Base-by-base conservation (phyloP, 1,284 basidiomycete species). In the Apiotrichum veenhuisii region DNA sequence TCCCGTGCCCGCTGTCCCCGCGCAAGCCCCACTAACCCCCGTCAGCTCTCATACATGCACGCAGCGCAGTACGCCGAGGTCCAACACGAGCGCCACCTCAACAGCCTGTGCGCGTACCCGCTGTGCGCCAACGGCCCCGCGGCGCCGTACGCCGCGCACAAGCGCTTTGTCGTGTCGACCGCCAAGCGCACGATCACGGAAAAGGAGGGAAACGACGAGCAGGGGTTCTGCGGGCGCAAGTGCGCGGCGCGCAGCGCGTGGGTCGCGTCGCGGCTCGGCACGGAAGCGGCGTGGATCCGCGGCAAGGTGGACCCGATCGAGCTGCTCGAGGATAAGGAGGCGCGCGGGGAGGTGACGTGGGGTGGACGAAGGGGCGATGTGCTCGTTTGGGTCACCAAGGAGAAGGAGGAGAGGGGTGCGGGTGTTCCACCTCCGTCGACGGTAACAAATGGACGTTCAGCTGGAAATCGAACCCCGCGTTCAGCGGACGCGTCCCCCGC, bases 31-130 rank as follows among this genome's bases (percentile, higher is more conserved):
- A 22, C 22, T 45, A 50, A 18, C 34, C 20, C 3, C 11, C n/a
- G 22, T 8, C 56, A 64, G 63, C 58, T 60, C 47, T 38, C 52
- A 0, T 64, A 63, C 52, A 51, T 67, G 43, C 63, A 67, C 52
- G 48, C 54, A 0, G 40, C 57, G 14, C 66, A 71, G 47, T 74
- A 73, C 55, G 55, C 46, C 49, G 66, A 70, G 52, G 64, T 69
- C 12, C 55, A 53, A 27, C 70, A 72, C 51, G 72, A 74, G 52
- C 65, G 72, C 5, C 72, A 74, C 48, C 64, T 74, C 8, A 72
- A 71, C 59, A 45, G 49, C 3, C 55, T 69, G 20, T 74, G 72
- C 60, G 68, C 67, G 1, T 74, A 74, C 49, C 65, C 71, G 1
- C 48, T 64, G 5, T 74, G 72, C 47, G 27, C 59, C 3, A 68